A percentile compares a stretch with the other conserved stretches of the same genome.
phyloP scores from a whole-genome alignment of 116 monocot genomes.

The Phalaenopsis hybrid region DNA sequence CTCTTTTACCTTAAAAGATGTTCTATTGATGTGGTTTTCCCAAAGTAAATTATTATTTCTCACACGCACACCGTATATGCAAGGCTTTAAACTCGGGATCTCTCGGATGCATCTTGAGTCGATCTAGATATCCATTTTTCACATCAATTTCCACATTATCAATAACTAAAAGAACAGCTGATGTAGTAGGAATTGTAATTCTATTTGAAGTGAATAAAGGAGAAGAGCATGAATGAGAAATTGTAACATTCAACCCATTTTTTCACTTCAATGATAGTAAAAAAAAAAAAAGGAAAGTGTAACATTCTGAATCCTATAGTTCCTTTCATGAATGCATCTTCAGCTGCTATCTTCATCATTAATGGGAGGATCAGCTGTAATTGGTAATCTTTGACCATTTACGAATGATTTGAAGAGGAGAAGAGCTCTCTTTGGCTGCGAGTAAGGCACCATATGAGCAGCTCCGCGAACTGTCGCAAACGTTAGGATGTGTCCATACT shows the following conservation, averaged over 20 bases:
- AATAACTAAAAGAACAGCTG: too few relatives aligned
- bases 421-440: slow-evolving; percentile 78
- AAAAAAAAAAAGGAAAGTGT: too few relatives aligned
- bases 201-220: not conserved
- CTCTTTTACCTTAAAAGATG: too few relatives aligned
- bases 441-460: slow-evolving; percentile 88
- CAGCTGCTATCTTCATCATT: slow-evolving; percentile 8
- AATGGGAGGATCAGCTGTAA: slow-evolving; percentile 53
- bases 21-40: too few relatives aligned
- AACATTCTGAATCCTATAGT: not conserved
- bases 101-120: too few relatives aligned
- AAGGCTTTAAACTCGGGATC: too few relatives aligned
- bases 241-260: not conserved
- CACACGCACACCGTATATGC: too few relatives aligned
- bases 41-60: too few relatives aligned
- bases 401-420: slow-evolving; percentile 67
- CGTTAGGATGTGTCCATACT: slow-evolving; percentile 77
- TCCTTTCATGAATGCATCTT: not conserved
- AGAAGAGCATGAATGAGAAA: not conserved
- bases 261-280: not conserved
- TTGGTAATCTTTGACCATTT: slow-evolving; percentile 51
- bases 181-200: not conserved
- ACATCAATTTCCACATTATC: too few relatives aligned
- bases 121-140: too few relatives aligned
- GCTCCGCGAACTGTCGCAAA: slow-evolving; percentile 93